phyloP scores from a whole-genome alignment of 306 rosid genomes.

The Sindora glabra region DNA sequence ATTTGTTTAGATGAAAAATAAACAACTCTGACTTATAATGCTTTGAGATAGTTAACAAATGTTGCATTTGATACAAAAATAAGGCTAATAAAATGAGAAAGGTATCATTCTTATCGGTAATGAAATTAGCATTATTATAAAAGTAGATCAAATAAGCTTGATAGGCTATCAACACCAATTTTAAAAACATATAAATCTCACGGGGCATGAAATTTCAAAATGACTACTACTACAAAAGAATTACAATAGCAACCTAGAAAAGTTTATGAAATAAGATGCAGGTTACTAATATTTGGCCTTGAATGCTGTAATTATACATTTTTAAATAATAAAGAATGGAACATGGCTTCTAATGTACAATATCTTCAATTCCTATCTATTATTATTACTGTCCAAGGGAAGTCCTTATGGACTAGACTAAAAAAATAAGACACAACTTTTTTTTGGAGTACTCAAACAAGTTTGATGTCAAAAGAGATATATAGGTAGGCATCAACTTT shows the following conservation, averaged over 20 bases:
- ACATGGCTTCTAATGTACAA: conserved; percentile 39
- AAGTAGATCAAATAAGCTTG: no score
- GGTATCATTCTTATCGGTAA: no score
- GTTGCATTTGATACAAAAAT: no score
- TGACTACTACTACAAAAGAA: no score
- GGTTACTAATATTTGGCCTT: conserved; percentile 12
- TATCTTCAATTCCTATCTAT: conserved; percentile 31
- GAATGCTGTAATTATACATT: conserved; percentile 28
- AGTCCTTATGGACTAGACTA: conserved; percentile 18
- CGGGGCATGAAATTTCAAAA: no score
- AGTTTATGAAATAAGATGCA: conserved; percentile 8
- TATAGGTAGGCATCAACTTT: conserved; percentile 71
- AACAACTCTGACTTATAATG: no score
- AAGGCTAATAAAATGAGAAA: no score
- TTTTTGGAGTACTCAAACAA: conserved; percentile 29
- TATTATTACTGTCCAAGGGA: conserved; percentile 40
- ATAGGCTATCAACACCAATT: no score
- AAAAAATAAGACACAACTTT: conserved; percentile 9
- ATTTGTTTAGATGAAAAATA: no score
- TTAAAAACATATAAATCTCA: no score
- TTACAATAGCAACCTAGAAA: conserved; percentile 15
- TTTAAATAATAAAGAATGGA: conserved; percentile 37
- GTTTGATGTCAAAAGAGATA: conserved; percentile 74
- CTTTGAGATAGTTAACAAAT: no score
- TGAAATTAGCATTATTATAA: no score